These are phyloP conservation scores for Yamadazyma mexicana DNA, from an alignment of 1,139 yeast species.

Conservation along the genomic window DNA sequence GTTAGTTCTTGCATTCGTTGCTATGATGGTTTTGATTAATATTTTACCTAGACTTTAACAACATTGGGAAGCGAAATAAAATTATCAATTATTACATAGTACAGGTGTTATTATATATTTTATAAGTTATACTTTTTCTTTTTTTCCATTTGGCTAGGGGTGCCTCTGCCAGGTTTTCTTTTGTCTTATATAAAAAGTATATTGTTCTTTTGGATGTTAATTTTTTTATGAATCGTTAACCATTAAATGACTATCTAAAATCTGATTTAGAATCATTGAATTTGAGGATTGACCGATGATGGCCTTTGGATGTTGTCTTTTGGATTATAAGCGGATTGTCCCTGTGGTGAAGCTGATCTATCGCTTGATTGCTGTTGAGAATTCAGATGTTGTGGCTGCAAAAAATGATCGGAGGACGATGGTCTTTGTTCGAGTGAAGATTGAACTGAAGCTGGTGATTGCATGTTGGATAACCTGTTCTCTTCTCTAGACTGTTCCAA, in stretches of 20 bases:
- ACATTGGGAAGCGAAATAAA: no score
- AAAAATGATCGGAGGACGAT: neutral
- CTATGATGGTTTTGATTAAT: slow-evolving; percentile 27
- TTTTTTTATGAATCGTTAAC: slow-evolving; percentile 11
- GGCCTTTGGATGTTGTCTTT: neutral
- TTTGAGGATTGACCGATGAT: neutral
- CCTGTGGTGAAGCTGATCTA: neutral
- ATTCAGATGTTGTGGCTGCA: neutral
- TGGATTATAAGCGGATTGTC: neutral
- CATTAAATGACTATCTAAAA: slow-evolving; percentile 8
- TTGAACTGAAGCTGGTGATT: slow-evolving; percentile 3
- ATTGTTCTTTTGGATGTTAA: slow-evolving; percentile 1
- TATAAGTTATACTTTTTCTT: neutral
- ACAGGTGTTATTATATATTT: neutral
- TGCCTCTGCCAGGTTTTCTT: neutral
- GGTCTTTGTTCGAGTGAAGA: slow-evolving; percentile 1
- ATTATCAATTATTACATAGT: slow-evolving; percentile 2
- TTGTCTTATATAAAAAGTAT: slow-evolving; percentile 1
- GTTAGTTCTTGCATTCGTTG: slow-evolving; percentile 25
- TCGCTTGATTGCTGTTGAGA: neutral
- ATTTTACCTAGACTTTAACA: slow-evolving; percentile 29
- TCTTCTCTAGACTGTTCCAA: slow-evolving; percentile 10
- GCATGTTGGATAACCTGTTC: slow-evolving; percentile 2
- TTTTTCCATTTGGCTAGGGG: no score
- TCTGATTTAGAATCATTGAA: slow-evolving; percentile 7